Conservation (phyloP, 2,329 filamentous ascomycete species). For the Fusarium sp. region DNA sequence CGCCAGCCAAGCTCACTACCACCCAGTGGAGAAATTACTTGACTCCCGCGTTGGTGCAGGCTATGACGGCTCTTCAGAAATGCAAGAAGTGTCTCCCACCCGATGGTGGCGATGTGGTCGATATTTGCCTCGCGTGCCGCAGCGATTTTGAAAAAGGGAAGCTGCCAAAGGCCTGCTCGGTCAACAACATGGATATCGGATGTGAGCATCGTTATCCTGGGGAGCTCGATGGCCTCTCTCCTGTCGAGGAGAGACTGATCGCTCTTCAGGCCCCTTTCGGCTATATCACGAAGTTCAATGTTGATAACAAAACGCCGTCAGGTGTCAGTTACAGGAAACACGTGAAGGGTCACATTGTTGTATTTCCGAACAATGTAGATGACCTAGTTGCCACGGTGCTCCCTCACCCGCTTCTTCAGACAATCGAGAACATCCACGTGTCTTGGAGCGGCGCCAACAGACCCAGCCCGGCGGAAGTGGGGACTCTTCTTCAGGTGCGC, state of each 20-base stretch:
- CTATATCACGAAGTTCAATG: conserved; percentile 23
- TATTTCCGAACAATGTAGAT: conserved; percentile 23
- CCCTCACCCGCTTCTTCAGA: conserved; percentile 10
- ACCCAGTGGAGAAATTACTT: conserved; percentile 15
- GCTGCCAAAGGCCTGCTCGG: conserved; percentile 17
- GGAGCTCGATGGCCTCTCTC: background rate
- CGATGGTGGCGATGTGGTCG: background rate
- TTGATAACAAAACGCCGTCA: conserved; percentile 15
- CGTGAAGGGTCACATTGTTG: conserved; percentile 23
- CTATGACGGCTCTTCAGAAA: conserved; percentile 6
- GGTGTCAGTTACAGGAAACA: conserved; percentile 22
- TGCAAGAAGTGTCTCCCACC: conserved; percentile 8
- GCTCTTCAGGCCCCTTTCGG: conserved; percentile 15
- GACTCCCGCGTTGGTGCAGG: conserved; percentile 8
- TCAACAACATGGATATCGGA: conserved; percentile 19
- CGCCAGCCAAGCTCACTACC: conserved; percentile 6
- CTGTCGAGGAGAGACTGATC: conserved; percentile 24
- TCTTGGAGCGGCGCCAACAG: conserved; percentile 18
- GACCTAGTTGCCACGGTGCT: background rate
- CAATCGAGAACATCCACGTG: conserved; percentile 22
- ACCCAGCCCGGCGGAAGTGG: conserved; percentile 7
- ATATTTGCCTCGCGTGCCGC: conserved; percentile 12
- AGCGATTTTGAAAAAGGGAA: conserved; percentile 10
- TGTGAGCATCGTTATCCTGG: background rate
- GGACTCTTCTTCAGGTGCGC: conserved; percentile 16